Evolutionary conservation across 306 rosid species (phyloP), one percentile per base, ranked within the genome.

Genomic region (Bauhinia variegata): DNA sequence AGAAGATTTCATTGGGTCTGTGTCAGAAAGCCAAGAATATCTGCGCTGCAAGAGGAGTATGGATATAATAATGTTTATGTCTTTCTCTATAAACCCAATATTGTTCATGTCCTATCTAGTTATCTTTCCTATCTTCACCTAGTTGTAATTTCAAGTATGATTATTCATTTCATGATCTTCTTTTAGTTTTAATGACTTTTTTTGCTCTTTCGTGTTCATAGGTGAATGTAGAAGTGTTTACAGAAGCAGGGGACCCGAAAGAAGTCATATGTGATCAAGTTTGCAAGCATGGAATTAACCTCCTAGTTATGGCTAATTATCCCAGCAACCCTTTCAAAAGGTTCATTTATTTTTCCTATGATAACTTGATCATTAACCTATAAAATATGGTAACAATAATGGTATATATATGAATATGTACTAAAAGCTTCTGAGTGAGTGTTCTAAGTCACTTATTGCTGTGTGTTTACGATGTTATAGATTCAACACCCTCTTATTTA

Each of bases 11-110:
- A 4, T 12, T 37, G 9, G 50, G 65, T 13, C 65, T 59, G 16
- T 42, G 46, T 8, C 5, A 59, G 49, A 59, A 59, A 59, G 65
- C 65, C 15, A 59, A 59, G 65, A 38, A n/a, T 39, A 11, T 59
- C 34, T 59, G 65, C 38, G 65, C 65, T 15, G 38, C 16, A 5
- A 6, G 65, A 59, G 65, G 65, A 50, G 65, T 59, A 59, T 5
- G 48, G 17, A 12, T 9, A 15, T 14, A 11, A 50, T 18, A 11
- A 15, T 50, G 6, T 17, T 50, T 15, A 15, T 17, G 11, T 10
- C 13, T 12, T 44, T 44, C 14, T 50, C 11, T 50, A 12, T 50
- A 15, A 23, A 50, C 14, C n/a, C n/a, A n/a, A n/a, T n/a, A n/a
- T n/a, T n/a, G n/a, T n/a, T n/a, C n/a, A n/a, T n/a, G n/a, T n/a